phyloP scores from a whole-genome alignment of 768 basidiomycete species.

The Boletus speciosus region DNA sequence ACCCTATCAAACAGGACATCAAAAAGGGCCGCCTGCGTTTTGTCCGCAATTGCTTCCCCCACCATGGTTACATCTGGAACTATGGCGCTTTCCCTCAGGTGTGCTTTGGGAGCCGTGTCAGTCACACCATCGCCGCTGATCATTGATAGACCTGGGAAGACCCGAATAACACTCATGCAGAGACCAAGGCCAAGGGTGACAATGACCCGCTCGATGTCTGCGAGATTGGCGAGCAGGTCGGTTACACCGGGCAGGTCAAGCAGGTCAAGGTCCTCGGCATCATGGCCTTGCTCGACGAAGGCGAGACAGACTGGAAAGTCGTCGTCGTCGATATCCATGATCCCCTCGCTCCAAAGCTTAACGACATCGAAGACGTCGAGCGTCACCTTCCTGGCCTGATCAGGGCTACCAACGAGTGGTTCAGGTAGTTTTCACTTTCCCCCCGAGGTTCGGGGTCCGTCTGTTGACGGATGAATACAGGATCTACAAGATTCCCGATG shows the following conservation, averaged over 20 bases:
- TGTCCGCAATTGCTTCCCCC: constrained; percentile 99
- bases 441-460: neutral
- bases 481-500: constrained; percentile 96
- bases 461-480: constrained; percentile 36
- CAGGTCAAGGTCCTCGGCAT: constrained; percentile 99
- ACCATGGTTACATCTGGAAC: constrained; percentile 99
- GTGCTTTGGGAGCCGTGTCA: constrained; percentile 14
- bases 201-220: constrained; percentile 99
- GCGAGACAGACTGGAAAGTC: constrained; percentile 99
- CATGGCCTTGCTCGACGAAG: constrained; percentile 99
- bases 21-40: constrained; percentile 95
- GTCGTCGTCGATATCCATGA: constrained; percentile 96
- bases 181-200: constrained; percentile 99
- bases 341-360: constrained; percentile 92
- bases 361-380: constrained; percentile 99
- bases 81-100: constrained; percentile 99
- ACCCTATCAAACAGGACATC: constrained; percentile 99
- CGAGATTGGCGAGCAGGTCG: constrained; percentile 98
- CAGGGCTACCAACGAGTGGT: constrained; percentile 98
- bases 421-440: constrained; percentile 55
- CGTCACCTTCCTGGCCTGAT: constrained; percentile 95
- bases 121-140: neutral
- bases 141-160: constrained; percentile 94
- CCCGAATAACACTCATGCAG: constrained; percentile 77
- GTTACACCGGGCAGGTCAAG: constrained; percentile 95